Base-by-base conservation (phyloP, 805 yeast species). In the Sugiyamaella americana region DNA sequence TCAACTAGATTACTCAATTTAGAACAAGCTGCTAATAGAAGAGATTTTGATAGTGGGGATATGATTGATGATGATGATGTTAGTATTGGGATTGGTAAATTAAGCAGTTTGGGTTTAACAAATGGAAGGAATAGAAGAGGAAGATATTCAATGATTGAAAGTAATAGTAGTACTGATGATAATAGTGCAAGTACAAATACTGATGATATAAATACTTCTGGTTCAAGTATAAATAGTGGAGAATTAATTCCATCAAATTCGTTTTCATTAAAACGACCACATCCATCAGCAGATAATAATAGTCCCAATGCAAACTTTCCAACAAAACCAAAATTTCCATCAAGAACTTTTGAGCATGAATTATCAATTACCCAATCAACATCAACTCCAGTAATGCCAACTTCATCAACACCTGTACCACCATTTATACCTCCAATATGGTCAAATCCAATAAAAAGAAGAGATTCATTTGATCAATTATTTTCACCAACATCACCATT, bases 1-100 rank as follows among this genome's bases (percentile, higher is more conserved):
- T 70, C 73, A 3, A 58, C 66, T 20, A 71, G 73, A 5, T 58
- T 68, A 32, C 52, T 69, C 32, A 68, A 69, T 51, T 65, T 69
- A 32, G 71, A 67, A 49, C 63, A 62, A 45, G 71, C 69, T 19
- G 58, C 56, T 44, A 21, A 13, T 8, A 26, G 32, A 58, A 56
- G 5, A 38, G 40, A 29, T 49, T 22, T 41, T 18, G 10, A 44
- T 38, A 29, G 17, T 45, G 37, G 24, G 22, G 16, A 35, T 32
- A 8, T 38, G 45, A 39, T 46, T 32, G 41, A 11, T 29, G 24
- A 19, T 35, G 16, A 47, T 26, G 37, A 40, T 41, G 35, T 39
- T 51, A 38, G 50, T 42, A 43, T 41, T 32, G 32, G 13, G 8
- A 26, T 26, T 26, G 32, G 32, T 13, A 13, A 13, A 26, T 26